Base-by-base conservation (phyloP, 495 filamentous ascomycete species). In the Talaromyces nanjingensis region DNA sequence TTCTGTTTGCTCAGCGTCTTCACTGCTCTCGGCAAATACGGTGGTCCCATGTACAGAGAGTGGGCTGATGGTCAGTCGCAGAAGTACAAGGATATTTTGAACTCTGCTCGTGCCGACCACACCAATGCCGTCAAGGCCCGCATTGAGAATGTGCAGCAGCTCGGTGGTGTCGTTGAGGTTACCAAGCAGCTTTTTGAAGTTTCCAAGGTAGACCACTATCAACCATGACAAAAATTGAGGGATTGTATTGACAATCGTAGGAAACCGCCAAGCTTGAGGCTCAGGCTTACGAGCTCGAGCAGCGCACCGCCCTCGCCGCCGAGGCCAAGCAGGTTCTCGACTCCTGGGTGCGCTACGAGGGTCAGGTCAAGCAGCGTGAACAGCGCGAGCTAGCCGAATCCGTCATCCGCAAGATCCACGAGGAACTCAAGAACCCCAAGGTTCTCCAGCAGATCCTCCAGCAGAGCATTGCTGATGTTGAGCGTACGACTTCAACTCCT, bases 261-360 rank as follows among this genome's bases (percentile, higher is more conserved):
- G 94, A 99, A 86, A 98, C 94, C 71, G 96, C 94, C 71, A 78
- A 89, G 77, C 89, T 98, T 67, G 94, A 99, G 83, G 88, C 94
- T 69, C 78, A 97, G 85, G 91, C 91, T 57, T 99, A 89, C 76
- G 92, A 98, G 83, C 87, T 99, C 67, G 91, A 98, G 84, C 94
- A 99, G 81, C 88, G 84, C 76, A 96, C 92, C 60, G 88, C 90
- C 60, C 81, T 97, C 62, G 92, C 91, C 29, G 77, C 84, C 62
- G 96, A 99, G 84, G 96, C 93, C 67, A 98, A 97, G 87, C 70
- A 83, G 58, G 93, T 97, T 39, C 87, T 99, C 62, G 94, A 99
- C 75, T 97, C 92, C 59, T 98, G 96, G 94, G 92, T 97, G 63
- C 87, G 94, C 71, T 99, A 99, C 77, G 94, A 99, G 83, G 83